Conservation (phyloP, 495 filamentous ascomycete genomes). For the Podospora conica region DNA sequence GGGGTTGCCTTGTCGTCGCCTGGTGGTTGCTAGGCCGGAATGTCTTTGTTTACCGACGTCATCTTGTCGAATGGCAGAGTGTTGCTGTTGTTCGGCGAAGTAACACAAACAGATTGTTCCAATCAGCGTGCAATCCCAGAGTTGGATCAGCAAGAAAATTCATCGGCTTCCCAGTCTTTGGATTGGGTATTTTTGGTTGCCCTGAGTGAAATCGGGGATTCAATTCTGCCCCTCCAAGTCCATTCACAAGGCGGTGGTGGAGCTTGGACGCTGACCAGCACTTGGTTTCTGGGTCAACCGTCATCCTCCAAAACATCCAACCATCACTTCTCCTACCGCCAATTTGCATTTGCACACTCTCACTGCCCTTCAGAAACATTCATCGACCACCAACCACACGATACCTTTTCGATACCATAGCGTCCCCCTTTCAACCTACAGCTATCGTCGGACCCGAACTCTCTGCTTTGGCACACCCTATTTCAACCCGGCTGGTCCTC, state of each 20-base stretch:
- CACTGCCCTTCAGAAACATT: neutral
- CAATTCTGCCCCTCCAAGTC: neutral
- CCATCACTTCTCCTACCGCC: neutral
- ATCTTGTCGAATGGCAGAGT: neutral
- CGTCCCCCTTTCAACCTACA: neutral
- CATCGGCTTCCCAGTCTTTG: neutral
- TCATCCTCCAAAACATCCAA: slow-evolving; percentile 3
- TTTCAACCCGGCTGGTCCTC: slow-evolving; percentile 20
- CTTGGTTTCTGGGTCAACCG: slow-evolving; percentile 30
- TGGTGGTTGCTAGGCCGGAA: neutral
- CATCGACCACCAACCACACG: neutral
- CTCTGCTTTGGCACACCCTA: slow-evolving; percentile 6
- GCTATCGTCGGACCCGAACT: neutral
- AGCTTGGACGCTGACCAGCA: slow-evolving; percentile 6
- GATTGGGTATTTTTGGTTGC: neutral
- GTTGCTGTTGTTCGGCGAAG: neutral
- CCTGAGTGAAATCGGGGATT: neutral
- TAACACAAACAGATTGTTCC: neutral
- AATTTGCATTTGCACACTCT: neutral
- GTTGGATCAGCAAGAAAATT: neutral
- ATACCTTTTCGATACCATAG: neutral
- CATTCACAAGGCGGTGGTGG: neutral
- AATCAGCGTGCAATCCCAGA: neutral
- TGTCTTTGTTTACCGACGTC: slow-evolving; percentile 15
- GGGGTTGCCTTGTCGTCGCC: neutral